These are phyloP conservation scores for Ustulina deusta DNA, from an alignment of 2,329 filamentous ascomycete species.

Conservation along the genomic window DNA sequence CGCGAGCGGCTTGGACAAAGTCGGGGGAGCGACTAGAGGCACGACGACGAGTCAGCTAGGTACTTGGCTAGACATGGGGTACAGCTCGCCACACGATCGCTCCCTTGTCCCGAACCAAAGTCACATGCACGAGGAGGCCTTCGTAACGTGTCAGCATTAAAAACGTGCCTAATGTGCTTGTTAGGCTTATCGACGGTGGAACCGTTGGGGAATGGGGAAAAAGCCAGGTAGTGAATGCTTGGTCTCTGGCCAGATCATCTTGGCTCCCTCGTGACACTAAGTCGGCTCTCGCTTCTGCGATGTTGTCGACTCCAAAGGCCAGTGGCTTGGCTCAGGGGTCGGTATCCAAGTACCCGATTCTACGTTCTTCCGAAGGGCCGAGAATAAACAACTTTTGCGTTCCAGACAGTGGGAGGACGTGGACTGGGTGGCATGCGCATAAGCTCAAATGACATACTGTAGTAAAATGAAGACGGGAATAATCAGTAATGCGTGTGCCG, in stretches of 20 bases:
- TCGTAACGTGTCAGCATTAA: conserved; percentile 27
- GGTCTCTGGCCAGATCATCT: conserved; percentile 15
- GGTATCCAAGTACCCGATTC: neutral
- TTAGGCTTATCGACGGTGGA: conserved; percentile 20
- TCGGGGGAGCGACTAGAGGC: conserved; percentile 36
- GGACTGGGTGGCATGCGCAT: neutral
- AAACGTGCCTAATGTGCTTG: neutral
- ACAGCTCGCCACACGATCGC: conserved; percentile 12
- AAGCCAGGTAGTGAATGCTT: conserved; percentile 12
- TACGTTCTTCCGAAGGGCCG: neutral
- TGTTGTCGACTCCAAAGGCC: conserved; percentile 1
- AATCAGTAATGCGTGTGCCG: neutral
- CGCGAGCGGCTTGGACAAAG: conserved; percentile 32
- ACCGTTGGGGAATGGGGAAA: conserved; percentile 5
- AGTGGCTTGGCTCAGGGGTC: conserved; percentile 1
- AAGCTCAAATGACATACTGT: neutral
- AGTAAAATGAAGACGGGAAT: neutral
- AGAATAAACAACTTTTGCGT: neutral
- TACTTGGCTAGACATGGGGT: conserved; percentile 22
- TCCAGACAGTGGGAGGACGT: neutral
- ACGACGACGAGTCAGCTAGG: conserved; percentile 41
- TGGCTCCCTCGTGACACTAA: neutral
- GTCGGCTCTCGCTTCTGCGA: conserved; percentile 4
- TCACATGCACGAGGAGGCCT: conserved; percentile 36
- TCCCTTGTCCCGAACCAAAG: conserved; percentile 25